Base-by-base conservation (phyloP, 441 rosid species). In the Geranium incanum region DNA sequence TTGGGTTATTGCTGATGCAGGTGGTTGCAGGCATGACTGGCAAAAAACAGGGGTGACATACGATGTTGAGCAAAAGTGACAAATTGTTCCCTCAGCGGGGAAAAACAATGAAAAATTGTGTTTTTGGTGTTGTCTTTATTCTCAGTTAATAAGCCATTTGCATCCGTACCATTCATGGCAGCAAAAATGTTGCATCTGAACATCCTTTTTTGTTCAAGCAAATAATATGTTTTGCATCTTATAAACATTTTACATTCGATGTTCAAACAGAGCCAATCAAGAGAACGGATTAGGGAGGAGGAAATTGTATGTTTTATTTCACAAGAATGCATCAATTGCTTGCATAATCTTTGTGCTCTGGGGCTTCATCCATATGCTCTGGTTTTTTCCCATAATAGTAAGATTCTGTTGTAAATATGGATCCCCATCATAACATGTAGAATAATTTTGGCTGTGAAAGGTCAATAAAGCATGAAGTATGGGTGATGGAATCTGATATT, bases 1-100 rank as follows among this genome's bases (percentile, higher is more conserved):
- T 70, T 13, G 52, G 37, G 37, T 72, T 67, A 13, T 62, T 59
- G 74, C 72, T 13, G 70, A 65, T 79, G 81, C 84, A 93, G 97
- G 95, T 89, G 60, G 84, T 93, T 72, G 95, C 93, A 4, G 97
- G 96, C 39, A 88, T 89, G 82, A 87, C 91, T 43, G 93, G 98
- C 68, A 93, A 93, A 84, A 85, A 83, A 75, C 79, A 86, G 76
- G 72, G 59, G 33, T 86, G 81, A 78, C 48, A 12, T 55, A 59
- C 19, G 65, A 66, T 66, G 18, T 16, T 19, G 69, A 77, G 11
- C 38, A 28, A 16, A 72, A 55, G 63, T 6, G 66, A 59, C 13
- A 39, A 50, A 23, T 4, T 60, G 66, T 2, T 23, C 59, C 6
- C 16, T 28, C 16, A 52, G 19, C 6, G 15, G 15, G 15, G n/a